These are phyloP conservation scores for Chaetomiaceae sp. DNA, from an alignment of 2,329 filamentous ascomycete genomes.

Conservation along the genomic window DNA sequence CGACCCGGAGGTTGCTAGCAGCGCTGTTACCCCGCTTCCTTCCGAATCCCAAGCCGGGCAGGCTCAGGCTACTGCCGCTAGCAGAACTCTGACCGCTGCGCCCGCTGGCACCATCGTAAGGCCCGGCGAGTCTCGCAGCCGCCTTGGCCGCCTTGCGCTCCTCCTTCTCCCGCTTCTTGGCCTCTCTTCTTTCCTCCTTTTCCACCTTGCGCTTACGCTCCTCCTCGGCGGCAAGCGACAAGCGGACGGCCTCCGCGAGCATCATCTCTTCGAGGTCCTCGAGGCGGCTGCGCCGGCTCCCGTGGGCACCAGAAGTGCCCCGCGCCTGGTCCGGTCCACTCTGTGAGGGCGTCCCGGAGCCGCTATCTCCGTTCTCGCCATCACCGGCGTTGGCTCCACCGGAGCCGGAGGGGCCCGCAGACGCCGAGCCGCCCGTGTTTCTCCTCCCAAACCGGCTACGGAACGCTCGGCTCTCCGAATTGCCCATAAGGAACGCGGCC, in stretches of 20 bases:
- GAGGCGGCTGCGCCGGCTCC: slow-evolving; percentile 49
- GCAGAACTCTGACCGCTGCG: slow-evolving; percentile 44
- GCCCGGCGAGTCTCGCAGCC: slow-evolving; percentile 38
- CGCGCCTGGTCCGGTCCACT: slow-evolving; percentile 34
- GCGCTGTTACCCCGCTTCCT: slow-evolving; percentile 56
- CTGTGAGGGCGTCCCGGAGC: slow-evolving; percentile 23
- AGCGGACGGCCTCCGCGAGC: slow-evolving; percentile 92
- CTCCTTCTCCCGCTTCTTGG: slow-evolving; percentile 80
- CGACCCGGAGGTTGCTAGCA: slow-evolving; percentile 55
- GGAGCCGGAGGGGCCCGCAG: slow-evolving; percentile 22
- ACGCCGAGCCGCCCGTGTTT: slow-evolving; percentile 39
- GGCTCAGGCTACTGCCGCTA: slow-evolving; percentile 61
- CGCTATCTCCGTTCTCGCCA: slow-evolving; percentile 27
- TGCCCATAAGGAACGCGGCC: slow-evolving; percentile 84
- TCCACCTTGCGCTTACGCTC: slow-evolving; percentile 76
- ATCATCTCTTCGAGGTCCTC: slow-evolving; percentile 96
- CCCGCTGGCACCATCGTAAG: slow-evolving; percentile 37
- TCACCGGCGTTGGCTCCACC: slow-evolving; percentile 21
- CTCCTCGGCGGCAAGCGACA: slow-evolving; percentile 89
- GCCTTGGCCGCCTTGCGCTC: slow-evolving; percentile 79
- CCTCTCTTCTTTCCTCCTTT: slow-evolving; percentile 81
- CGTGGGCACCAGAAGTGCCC: slow-evolving; percentile 20
- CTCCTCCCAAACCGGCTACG: slow-evolving; percentile 55
- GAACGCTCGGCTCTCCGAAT: slow-evolving; percentile 51
- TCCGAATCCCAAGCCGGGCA: slow-evolving; percentile 56